Evolutionary conservation across 768 basidiomycete genomes (phyloP).

Genomic region (Boletus bicolor): DNA sequence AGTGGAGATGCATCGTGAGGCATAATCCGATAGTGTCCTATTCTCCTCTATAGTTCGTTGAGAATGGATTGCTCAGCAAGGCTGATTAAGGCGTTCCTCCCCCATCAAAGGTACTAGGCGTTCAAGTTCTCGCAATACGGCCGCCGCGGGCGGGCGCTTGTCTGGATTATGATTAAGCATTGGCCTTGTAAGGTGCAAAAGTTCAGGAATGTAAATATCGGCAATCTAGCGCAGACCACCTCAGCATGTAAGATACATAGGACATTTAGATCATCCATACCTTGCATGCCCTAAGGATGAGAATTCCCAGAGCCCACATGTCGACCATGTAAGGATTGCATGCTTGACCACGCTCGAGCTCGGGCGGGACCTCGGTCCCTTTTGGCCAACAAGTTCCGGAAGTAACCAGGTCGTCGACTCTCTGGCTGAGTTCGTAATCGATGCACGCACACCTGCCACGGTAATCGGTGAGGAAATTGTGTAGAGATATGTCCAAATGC

Average conservation of each 20-base stretch:
- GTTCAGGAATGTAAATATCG: conserved; percentile 55
- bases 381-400: conserved; percentile 44
- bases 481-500: conserved; percentile 70
- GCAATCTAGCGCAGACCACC: conserved; percentile 40
- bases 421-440: conserved; percentile 67
- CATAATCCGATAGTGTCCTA: background rate
- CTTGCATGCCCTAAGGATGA: conserved; percentile 64
- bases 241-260: conserved; percentile 2
- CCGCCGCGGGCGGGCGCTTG: conserved; percentile 48
- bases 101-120: conserved; percentile 43
- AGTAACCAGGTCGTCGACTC: conserved; percentile 39
- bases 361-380: conserved; percentile 69
- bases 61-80: conserved; percentile 11
- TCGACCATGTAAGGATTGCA: conserved; percentile 68
- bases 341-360: conserved; percentile 51
- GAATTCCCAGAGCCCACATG: conserved; percentile 66
- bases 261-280: conserved; percentile 35
- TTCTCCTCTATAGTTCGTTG: background rate
- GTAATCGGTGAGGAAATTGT: conserved; percentile 67
- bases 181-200: conserved; percentile 51
- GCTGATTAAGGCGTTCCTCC: conserved; percentile 29
- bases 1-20: conserved; percentile 13
- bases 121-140: conserved; percentile 53
- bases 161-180: conserved; percentile 58
- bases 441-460: conserved; percentile 66